Percentiles rank a stretch among this genome's conserved stretches.
These are phyloP conservation scores for Wilhelminamyces savonicus DNA, from an alignment of 805 yeast species.

Conservation along the genomic window DNA sequence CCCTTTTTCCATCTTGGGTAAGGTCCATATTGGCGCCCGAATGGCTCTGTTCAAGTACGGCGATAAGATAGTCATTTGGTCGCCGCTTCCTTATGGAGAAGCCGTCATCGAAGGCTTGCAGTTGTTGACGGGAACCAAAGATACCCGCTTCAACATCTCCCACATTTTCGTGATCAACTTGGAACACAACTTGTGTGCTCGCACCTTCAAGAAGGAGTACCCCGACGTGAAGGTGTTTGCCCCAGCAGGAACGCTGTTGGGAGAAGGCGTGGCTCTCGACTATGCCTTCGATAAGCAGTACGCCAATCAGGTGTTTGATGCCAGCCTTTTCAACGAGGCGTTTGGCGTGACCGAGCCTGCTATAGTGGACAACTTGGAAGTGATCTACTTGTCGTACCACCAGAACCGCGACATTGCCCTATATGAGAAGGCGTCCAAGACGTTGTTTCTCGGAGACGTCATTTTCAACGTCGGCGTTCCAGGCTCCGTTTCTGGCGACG, in stretches of 20 bases:
- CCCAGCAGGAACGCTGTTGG: background rate
- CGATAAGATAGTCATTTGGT: constrained; percentile 11
- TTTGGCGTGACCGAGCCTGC: constrained; percentile 4
- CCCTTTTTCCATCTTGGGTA: constrained; percentile 25
- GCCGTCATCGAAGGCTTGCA: constrained; percentile 6
- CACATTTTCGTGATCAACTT: constrained; percentile 8
- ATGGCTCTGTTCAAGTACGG: constrained; percentile 33
- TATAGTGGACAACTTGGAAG: constrained; percentile 5
- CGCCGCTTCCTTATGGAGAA: constrained; percentile 8
- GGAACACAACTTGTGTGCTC: constrained; percentile 8
- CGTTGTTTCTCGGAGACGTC: constrained; percentile 8
- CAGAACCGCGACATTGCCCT: constrained; percentile 9
- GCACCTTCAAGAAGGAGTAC: constrained; percentile 5
- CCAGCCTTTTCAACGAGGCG: constrained; percentile 1
- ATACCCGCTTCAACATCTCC: constrained; percentile 4
- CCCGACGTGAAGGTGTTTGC: constrained; percentile 10
- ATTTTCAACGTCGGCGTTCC: constrained; percentile 7
- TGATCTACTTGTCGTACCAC: constrained; percentile 6
- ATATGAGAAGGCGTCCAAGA: constrained; percentile 5
- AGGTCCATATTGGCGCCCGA: constrained; percentile 34
- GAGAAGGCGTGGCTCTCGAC: constrained; percentile 2
- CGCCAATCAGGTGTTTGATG: constrained; percentile 4
- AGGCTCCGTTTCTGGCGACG: constrained; percentile 3
- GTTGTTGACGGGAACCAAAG: constrained; percentile 4
- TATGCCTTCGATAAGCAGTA: background rate